phyloP scores from a whole-genome alignment of 108 stramenopile genomes.

The Cylindrotheca fusiformis region DNA sequence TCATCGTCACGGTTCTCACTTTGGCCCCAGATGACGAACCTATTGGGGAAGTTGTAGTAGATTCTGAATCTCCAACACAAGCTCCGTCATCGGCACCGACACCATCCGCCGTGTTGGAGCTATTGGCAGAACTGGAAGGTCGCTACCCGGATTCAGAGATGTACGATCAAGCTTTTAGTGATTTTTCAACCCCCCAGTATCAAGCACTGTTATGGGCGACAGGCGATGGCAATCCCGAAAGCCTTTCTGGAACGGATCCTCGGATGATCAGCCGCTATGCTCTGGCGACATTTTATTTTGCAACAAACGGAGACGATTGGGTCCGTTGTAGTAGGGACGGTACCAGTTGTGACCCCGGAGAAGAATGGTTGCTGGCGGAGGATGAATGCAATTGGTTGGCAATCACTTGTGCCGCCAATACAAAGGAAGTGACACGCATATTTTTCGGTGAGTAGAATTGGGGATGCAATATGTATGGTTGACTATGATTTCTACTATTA shows the following conservation, averaged over 20 bases:
- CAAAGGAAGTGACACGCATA: conserved; percentile 1
- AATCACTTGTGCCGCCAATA: conserved; percentile 10
- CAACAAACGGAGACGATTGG: conserved; percentile 37
- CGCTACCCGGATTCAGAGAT: conserved; percentile 7
- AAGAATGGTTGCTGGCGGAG: conserved; percentile 21
- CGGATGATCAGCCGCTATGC: conserved; percentile 30
- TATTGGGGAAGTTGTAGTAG: not conserved
- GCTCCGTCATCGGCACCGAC: conserved; percentile 36
- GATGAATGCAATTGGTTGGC: conserved; percentile 34
- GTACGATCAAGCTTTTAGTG: conserved; percentile 9
- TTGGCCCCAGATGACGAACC: not conserved
- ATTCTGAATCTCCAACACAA: conserved; percentile 1
- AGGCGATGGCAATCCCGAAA: not conserved
- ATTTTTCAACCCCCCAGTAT: conserved; percentile 17
- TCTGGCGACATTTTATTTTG: conserved; percentile 38
- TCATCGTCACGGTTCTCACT: conserved; percentile 21
- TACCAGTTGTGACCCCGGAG: conserved; percentile 7
- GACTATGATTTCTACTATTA: not conserved
- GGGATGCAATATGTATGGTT: not conserved
- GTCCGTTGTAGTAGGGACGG: conserved; percentile 7
- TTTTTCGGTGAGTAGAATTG: conserved; percentile 29
- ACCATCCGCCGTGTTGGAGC: not conserved
- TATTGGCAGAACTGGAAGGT: conserved; percentile 3
- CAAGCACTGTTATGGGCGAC: conserved; percentile 26
- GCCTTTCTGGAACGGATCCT: conserved; percentile 3